These are phyloP conservation scores for Penicillium silybi DNA, from an alignment of 495 filamentous ascomycete genomes.

Conservation along the genomic window DNA sequence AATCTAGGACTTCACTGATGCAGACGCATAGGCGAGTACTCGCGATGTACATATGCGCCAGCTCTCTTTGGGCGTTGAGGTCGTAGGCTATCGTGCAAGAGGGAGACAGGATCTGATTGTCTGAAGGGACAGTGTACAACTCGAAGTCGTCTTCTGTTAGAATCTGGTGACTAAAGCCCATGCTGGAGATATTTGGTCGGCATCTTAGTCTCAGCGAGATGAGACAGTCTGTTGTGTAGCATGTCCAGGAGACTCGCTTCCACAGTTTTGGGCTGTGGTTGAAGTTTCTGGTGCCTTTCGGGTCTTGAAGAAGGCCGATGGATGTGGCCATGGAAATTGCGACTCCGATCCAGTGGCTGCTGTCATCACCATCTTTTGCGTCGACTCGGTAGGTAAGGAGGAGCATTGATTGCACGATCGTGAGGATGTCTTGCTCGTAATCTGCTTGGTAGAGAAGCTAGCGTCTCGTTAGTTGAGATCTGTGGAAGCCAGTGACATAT, in stretches of 20 bases:
- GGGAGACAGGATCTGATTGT: background rate
- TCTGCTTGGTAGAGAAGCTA: conserved; percentile 19
- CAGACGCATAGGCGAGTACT: conserved; percentile 11
- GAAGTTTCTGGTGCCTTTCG: background rate
- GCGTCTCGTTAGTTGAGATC: background rate
- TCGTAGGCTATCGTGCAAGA: background rate
- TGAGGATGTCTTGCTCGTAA: conserved; percentile 14
- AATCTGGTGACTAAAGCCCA: conserved; percentile 7
- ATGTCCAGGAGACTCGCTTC: conserved; percentile 20
- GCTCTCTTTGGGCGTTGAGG: conserved; percentile 7
- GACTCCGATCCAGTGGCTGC: conserved; percentile 10
- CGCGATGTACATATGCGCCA: conserved; percentile 11
- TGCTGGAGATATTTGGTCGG: conserved; percentile 7
- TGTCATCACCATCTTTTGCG: conserved; percentile 15
- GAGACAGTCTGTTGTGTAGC: conserved; percentile 17
- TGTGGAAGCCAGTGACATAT: background rate
- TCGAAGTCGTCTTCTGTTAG: conserved; percentile 16
- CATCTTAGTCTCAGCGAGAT: conserved; percentile 13
- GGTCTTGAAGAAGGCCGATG: conserved; percentile 13
- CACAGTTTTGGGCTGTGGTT: conserved; percentile 6
- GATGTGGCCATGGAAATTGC: conserved; percentile 11
- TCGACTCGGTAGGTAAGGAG: conserved; percentile 16
- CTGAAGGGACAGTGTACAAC: background rate
- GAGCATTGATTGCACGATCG: conserved; percentile 13
- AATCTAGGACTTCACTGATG: conserved; percentile 14